Base-by-base conservation (phyloP, 2,329 filamentous ascomycete species). In the Ceratocystis destructans region DNA sequence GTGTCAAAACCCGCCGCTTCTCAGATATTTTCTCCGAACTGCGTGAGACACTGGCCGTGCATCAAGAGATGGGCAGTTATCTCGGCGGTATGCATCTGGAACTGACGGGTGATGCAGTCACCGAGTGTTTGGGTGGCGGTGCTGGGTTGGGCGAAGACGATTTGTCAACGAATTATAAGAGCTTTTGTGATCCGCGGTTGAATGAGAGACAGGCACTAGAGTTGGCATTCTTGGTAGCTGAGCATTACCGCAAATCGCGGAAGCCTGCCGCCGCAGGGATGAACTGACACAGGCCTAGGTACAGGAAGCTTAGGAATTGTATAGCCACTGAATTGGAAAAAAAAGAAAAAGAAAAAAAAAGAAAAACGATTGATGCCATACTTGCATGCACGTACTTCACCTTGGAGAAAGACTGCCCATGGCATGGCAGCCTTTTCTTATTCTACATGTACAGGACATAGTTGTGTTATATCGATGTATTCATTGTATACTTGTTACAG, bases 131-230 rank as follows among this genome's bases (percentile, higher is more conserved):
- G 0, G 91, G 94, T 66, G 94, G 94, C 22, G 93, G 90, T 69
- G 90, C 90, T 73, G 89, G 88, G 0, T 78, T 97, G 68, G 89
- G 83, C 45, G 94, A 97, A 75, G 89, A 94, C 69, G 93, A 96
- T 73, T 75, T 99, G 71, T 87, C 87, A 1, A 83, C 90, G 70
- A 92, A 96, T 72, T 99, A 99, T 76, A 96, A 91, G 4, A 96
- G 88, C 46, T 97, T 93, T 79, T 99, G 94, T 75, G 94, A 99
- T 75, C 94, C 94, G 4, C 79, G 94, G 28, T 78, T 99, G 70
- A 99, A 99, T 73, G 94, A 97, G 81, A 96, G 97, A 78, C 94
- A 99, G 79, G 92, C 94, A 0, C 81, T 99, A 15, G 94, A 99
- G 79, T 76, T 97, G 74, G 92, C 94, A 0, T 99, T 99, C 75